Evolutionary conservation across 768 basidiomycete species (phyloP), one percentile per base, ranked within the genome.

Genomic region (Tremella mesenterica): DNA sequence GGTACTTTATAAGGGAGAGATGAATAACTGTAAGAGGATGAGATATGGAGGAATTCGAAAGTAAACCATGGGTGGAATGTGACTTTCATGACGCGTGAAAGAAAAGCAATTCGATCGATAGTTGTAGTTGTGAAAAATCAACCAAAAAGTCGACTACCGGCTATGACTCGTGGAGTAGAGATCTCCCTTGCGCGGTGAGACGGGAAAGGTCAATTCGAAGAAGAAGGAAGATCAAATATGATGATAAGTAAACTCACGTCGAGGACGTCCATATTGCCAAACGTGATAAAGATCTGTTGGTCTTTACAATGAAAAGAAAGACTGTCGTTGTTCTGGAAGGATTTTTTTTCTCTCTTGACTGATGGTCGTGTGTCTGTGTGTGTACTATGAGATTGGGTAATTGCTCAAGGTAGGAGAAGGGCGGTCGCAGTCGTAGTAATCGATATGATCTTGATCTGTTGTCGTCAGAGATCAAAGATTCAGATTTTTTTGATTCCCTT

Each of bases 251-350:
- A 14, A 52, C 50, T 52, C 41, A 52, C 50, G 41, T 52, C 50
- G 21, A 52, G 39, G 25, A 52, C 50, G 26, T 52, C 50, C 50
- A 52, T 52, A 27, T 4, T 44, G n/a, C n/a, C 41, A 43, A 25
- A 8, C 18, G 26, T 12, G 34, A 12, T n/a, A n/a, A 36, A 8
- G n/a, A n/a, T 43, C 41, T 25, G 18, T 43, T 43, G 41, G 41
- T 43, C 8, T 43, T 43, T 20, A 20, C 18, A 36, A 36, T 18
- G 33, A 36, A n/a, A n/a, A n/a, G n/a, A n/a, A n/a, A n/a, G n/a
- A n/a, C n/a, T n/a, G n/a, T n/a, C n/a, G n/a, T n/a, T n/a, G n/a
- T n/a, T n/a, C n/a, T n/a, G n/a, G n/a, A n/a, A n/a, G n/a, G n/a
- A n/a, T n/a, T n/a, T n/a, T n/a, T n/a, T n/a, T n/a, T n/a, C n/a